These are phyloP conservation scores for Castanospermum australe DNA, from an alignment of 306 rosid species.

Conservation along the genomic window DNA sequence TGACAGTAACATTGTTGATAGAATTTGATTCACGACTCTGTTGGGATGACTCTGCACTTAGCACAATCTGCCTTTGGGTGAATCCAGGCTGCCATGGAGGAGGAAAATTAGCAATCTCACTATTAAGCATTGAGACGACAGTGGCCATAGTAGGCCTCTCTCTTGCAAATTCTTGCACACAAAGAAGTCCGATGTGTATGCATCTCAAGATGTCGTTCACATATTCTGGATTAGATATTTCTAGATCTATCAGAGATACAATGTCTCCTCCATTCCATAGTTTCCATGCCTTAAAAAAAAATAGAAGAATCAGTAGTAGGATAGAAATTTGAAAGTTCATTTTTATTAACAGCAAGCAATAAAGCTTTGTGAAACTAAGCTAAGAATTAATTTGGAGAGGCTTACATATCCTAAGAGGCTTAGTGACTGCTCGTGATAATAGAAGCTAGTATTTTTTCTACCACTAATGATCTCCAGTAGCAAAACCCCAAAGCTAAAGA, in stretches of 20 bases:
- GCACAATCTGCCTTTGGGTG: background rate
- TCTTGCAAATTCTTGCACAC: slow-evolving; percentile 31
- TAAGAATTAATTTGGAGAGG: background rate
- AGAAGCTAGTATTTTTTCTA: background rate
- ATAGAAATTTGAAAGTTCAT: background rate
- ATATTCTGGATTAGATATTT: background rate
- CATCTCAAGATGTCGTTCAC: slow-evolving; percentile 8
- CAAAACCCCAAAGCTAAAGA: slow-evolving; percentile 14
- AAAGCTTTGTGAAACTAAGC: background rate
- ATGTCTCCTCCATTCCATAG: slow-evolving; percentile 21
- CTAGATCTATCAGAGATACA: slow-evolving; percentile 8
- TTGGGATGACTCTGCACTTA: background rate
- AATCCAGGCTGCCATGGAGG: slow-evolving; percentile 12
- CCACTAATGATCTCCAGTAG: background rate
- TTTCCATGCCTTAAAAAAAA: slow-evolving; percentile 29
- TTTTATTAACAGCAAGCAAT: background rate
- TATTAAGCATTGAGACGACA: slow-evolving; percentile 21
- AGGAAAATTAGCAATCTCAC: slow-evolving; percentile 28
- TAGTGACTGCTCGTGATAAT: background rate
- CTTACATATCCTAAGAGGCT: slow-evolving; percentile 13
- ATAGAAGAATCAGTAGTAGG: background rate
- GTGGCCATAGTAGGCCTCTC: slow-evolving; percentile 24
- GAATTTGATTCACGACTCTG: background rate
- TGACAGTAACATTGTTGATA: background rate
- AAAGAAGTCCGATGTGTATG: slow-evolving; percentile 29